These are phyloP conservation scores for Rhizophagus clarus DNA, from an alignment of 192 early-diverging fungal species.

Conservation along the genomic window DNA sequence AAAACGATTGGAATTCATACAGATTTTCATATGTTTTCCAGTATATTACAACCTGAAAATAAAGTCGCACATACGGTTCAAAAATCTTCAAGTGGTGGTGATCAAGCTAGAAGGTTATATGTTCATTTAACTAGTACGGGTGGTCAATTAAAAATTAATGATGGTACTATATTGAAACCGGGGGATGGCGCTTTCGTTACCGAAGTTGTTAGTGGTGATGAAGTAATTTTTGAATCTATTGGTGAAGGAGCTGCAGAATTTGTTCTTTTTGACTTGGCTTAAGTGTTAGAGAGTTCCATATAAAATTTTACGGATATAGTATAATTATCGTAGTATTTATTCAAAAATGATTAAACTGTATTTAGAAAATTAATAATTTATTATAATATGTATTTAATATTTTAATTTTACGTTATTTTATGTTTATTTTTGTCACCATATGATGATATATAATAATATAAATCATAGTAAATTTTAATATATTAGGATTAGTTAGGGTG, in stretches of 20 bases:
- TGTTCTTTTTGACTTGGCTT: slow-evolving; percentile 34
- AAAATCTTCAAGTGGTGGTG: not conserved
- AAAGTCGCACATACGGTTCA: slow-evolving; percentile 16
- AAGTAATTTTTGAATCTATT: slow-evolving; percentile 22
- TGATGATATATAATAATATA: too few relatives aligned
- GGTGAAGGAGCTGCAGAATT: slow-evolving; percentile 31
- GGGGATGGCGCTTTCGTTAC: slow-evolving; percentile 37
- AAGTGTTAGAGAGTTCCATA: too few relatives aligned
- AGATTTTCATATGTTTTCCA: slow-evolving; percentile 35
- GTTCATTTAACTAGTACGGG: slow-evolving; percentile 15
- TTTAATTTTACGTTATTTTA: too few relatives aligned
- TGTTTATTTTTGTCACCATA: too few relatives aligned
- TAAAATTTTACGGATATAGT: too few relatives aligned
- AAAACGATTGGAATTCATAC: slow-evolving; percentile 30
- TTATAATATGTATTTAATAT: too few relatives aligned
- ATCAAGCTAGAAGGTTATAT: slow-evolving; percentile 22
- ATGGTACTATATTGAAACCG: not conserved
- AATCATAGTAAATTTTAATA: too few relatives aligned
- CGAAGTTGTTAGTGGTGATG: slow-evolving; percentile 27
- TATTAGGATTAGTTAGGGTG: too few relatives aligned
- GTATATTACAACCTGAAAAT: slow-evolving; percentile 25
- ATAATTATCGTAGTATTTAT: too few relatives aligned
- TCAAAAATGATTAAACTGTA: too few relatives aligned
- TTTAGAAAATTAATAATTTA: too few relatives aligned
- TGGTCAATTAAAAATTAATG: slow-evolving; percentile 8